Percentiles rank a stretch among this genome's conserved stretches.
phyloP scores from a whole-genome alignment of 306 rosid genomes.

The Spatholobus suberectus region DNA sequence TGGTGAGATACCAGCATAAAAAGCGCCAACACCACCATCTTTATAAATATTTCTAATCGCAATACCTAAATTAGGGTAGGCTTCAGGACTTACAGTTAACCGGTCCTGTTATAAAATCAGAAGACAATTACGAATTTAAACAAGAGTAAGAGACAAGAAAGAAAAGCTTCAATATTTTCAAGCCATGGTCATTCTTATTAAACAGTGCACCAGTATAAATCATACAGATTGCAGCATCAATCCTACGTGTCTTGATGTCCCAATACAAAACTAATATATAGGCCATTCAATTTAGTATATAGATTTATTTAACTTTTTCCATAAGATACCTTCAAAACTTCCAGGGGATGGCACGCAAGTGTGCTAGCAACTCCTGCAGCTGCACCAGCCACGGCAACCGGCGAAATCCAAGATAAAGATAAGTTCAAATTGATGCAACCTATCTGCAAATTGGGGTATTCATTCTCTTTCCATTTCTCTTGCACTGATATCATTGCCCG shows the following conservation, averaged over 20 bases:
- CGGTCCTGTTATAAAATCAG: conserved; percentile 72
- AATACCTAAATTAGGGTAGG: conserved; percentile 73
- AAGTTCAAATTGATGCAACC: conserved; percentile 68
- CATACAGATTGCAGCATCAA: neutral
- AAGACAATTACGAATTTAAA: conserved; percentile 33
- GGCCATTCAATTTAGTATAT: neutral
- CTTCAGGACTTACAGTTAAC: conserved; percentile 86
- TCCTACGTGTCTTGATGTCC: neutral
- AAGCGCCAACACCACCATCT: conserved; percentile 88
- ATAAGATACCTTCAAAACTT: conserved; percentile 86
- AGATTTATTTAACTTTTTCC: neutral
- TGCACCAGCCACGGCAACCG: conserved; percentile 93
- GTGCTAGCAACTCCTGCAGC: conserved; percentile 93
- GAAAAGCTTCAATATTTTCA: neutral
- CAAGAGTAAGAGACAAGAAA: conserved; percentile 17
- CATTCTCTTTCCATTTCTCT: conserved; percentile 63
- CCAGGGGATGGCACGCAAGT: conserved; percentile 91
- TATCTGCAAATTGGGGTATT: conserved; percentile 67
- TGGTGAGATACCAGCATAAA: conserved; percentile 91
- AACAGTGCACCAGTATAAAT: neutral
- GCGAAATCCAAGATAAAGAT: conserved; percentile 87
- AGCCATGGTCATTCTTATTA: neutral
- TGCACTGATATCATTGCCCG: conserved; percentile 77
- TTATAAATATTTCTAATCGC: conserved; percentile 83
- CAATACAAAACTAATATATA: neutral